Conservation (phyloP, 2,329 filamentous ascomycete species). For the Nemania bipapillata region DNA sequence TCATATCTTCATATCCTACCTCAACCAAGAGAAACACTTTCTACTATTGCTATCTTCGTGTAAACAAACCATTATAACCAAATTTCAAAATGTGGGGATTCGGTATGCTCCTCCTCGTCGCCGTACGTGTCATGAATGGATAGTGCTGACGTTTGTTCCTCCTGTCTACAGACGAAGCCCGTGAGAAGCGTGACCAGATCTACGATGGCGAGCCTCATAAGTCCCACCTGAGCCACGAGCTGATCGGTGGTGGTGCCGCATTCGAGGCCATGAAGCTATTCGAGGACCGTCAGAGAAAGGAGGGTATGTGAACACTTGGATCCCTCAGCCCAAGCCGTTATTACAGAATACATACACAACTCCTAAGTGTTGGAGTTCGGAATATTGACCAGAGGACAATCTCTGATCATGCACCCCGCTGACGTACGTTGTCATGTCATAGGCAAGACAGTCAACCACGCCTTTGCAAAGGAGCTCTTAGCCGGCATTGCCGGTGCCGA, state of each 20-base stretch:
- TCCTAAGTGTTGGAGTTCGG: no score
- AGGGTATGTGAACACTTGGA: slow-evolving; percentile 61
- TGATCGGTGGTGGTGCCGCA: slow-evolving; percentile 78
- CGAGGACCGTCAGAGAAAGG: slow-evolving; percentile 76
- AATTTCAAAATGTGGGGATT: slow-evolving; percentile 51
- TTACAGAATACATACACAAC: neutral
- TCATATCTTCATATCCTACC: neutral
- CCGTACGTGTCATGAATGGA: neutral
- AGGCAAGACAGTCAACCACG: slow-evolving; percentile 77
- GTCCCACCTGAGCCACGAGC: slow-evolving; percentile 75
- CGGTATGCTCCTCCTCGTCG: slow-evolving; percentile 40
- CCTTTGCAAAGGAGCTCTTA: slow-evolving; percentile 80
- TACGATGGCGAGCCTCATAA: slow-evolving; percentile 63
- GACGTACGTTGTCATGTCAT: neutral
- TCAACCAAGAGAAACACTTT: neutral
- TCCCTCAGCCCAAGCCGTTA: neutral
- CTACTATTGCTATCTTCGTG: neutral
- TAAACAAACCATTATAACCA: slow-evolving; percentile 12
- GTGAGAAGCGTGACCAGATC: slow-evolving; percentile 58
- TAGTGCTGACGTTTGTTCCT: neutral
- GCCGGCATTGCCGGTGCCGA: slow-evolving; percentile 78
- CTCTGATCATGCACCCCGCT: neutral
- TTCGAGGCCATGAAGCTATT: slow-evolving; percentile 84
- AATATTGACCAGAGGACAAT: no score
- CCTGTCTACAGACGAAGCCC: slow-evolving; percentile 53